These are phyloP conservation scores for Hanseniaspora clermontiae DNA, from an alignment of 805 yeast species.

Conservation along the genomic window DNA sequence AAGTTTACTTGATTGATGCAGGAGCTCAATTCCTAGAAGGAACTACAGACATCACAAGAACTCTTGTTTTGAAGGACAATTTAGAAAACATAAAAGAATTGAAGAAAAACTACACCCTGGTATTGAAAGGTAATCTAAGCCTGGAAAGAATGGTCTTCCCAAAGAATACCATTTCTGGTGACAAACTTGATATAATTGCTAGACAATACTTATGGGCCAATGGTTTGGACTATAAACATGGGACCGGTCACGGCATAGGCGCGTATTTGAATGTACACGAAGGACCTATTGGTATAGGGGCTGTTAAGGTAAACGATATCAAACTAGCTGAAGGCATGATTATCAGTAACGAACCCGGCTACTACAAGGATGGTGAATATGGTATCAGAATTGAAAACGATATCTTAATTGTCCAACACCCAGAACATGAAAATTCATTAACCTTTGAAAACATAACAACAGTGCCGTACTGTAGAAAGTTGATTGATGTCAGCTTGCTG, in stretches of 20 bases:
- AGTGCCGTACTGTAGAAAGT: conserved; percentile 68
- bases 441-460: conserved; percentile 74
- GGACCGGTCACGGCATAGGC: conserved; percentile 98
- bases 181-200: conserved; percentile 66
- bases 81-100: conserved; percentile 34
- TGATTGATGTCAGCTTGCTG: conserved; percentile 52
- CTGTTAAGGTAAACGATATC: conserved; percentile 27
- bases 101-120: conserved; percentile 61
- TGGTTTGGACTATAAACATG: conserved; percentile 83
- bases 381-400: conserved; percentile 88
- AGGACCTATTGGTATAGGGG: conserved; percentile 77
- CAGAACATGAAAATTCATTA: conserved; percentile 37
- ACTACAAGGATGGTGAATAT: conserved; percentile 73
- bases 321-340: conserved; percentile 60
- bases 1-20: conserved; percentile 69
- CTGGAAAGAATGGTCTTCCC: conserved; percentile 73
- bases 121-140: conserved; percentile 82
- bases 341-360: conserved; percentile 89
- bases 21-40: conserved; percentile 92
- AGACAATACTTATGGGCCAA: conserved; percentile 69
- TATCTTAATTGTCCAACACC: conserved; percentile 39
- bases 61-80: conserved; percentile 55
- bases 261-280: conserved; percentile 85
- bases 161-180: conserved; percentile 53
- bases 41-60: conserved; percentile 91